phyloP scores from a whole-genome alignment of 2,329 filamentous ascomycete genomes.

The Gaeumannomyces tritici region DNA sequence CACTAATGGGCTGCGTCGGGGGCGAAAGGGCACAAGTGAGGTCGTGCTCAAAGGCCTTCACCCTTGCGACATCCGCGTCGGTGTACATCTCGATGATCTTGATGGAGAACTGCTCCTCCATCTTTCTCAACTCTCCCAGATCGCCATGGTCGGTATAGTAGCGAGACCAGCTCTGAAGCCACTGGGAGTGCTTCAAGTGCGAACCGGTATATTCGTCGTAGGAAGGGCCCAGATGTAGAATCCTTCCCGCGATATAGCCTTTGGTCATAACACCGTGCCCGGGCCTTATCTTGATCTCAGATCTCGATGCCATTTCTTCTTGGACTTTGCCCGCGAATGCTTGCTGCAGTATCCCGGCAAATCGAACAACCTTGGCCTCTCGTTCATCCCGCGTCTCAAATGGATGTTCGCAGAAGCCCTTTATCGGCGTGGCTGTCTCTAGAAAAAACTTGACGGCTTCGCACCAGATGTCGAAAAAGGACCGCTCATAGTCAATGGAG shows the following conservation, averaged over 20 bases:
- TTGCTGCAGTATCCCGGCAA: constrained; percentile 8
- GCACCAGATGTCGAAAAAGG: constrained; percentile 10
- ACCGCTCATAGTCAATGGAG: constrained; percentile 6
- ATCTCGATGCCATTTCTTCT: not conserved
- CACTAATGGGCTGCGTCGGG: not conserved
- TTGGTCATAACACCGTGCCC: not conserved
- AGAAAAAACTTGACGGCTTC: constrained; percentile 6
- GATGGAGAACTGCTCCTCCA: constrained; percentile 8
- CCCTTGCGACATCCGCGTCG: constrained; percentile 2
- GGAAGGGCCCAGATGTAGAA: constrained; percentile 7
- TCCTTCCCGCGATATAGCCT: constrained; percentile 9
- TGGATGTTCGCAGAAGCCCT: not conserved
- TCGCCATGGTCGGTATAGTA: constrained; percentile 5
- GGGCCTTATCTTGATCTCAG: no score
- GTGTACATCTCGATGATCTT: constrained; percentile 6
- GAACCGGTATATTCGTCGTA: constrained; percentile 8
- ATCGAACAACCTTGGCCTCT: constrained; percentile 6
- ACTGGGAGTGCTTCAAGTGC: constrained; percentile 6
- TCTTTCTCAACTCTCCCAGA: constrained; percentile 4
- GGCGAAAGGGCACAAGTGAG: not conserved
- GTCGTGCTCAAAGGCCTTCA: constrained; percentile 2
- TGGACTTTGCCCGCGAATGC: constrained; percentile 7
- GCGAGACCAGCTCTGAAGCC: constrained; percentile 7
- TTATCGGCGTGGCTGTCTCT: constrained; percentile 2
- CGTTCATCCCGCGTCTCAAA: constrained; percentile 5